Evolutionary conservation across 1,139 yeast species (phyloP).

Genomic region (Blastobotrys indianensis): DNA sequence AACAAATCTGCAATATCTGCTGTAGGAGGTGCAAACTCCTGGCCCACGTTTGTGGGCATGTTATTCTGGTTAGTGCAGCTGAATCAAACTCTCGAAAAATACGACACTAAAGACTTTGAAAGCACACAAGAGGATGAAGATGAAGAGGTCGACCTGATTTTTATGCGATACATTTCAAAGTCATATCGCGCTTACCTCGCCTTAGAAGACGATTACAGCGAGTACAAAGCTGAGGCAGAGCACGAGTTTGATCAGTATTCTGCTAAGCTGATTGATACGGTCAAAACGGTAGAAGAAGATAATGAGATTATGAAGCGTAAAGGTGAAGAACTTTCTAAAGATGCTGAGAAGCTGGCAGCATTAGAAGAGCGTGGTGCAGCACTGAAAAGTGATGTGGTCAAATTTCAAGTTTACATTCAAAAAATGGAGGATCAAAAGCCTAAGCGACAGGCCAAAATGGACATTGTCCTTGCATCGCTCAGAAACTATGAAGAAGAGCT

Average conservation of each 20-base stretch:
- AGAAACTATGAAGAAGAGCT: constrained; percentile 43
- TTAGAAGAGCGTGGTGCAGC: constrained; percentile 57
- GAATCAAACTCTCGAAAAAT: constrained; percentile 43
- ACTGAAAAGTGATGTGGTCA: constrained; percentile 62
- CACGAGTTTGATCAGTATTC: constrained; percentile 46
- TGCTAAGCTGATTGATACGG: constrained; percentile 39
- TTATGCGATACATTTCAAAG: constrained; percentile 58
- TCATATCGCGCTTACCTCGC: constrained; percentile 64
- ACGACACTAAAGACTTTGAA: constrained; percentile 36
- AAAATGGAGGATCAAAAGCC: constrained; percentile 57
- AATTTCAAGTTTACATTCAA: constrained; percentile 65
- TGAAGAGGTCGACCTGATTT: constrained; percentile 48
- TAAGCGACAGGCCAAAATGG: constrained; percentile 57
- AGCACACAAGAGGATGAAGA: constrained; percentile 35
- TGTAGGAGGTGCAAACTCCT: constrained; percentile 75
- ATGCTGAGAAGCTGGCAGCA: constrained; percentile 38
- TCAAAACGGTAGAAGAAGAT: constrained; percentile 39
- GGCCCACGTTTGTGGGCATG: constrained; percentile 82
- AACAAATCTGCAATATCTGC: constrained; percentile 84
- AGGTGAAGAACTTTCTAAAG: constrained; percentile 31
- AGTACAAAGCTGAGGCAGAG: constrained; percentile 51
- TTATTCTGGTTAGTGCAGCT: constrained; percentile 71
- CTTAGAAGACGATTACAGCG: constrained; percentile 49
- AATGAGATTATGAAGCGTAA: constrained; percentile 35
- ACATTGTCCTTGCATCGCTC: constrained; percentile 53